Base-by-base conservation (phyloP, 257 asterid species). In the Lithospermum erythrorhizon region DNA sequence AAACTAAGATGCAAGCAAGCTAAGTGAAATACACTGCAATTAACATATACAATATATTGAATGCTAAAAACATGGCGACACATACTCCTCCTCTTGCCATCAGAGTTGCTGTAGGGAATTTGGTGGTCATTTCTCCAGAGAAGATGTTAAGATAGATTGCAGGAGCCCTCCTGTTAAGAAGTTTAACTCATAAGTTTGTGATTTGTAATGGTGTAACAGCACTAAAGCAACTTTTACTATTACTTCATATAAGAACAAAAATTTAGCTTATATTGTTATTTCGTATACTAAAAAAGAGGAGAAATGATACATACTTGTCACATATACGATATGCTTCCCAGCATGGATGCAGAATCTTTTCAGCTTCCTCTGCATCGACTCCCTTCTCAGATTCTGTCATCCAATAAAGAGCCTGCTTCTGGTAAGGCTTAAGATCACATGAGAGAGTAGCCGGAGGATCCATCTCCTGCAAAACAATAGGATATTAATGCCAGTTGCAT, bases 401-500 rank as follows among this genome's bases (percentile, higher is more conserved):
- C 96, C 96, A 88, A 61, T 75, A 75, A 61, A 88, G 90, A 47
- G 96, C 96, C 61, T 88, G 93, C 66, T 88, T 88, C 66, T 88
- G 95, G 66, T 88, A 85, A 48, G 95, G 84, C 81, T 83, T 80
- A 54, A 88, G 79, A 73, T 76, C 70, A 73, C 96, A 88, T 55
- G 69, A 62, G 64, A 88, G 86, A 17, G 80, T 79, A 35, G 70
- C 71, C 1, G 96, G 83, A 32, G 96, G 83, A 64, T 82, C 89
- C 95, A 85, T 80, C 68, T 88, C 95, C 96, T 88, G 58, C 11
- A 66, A 65, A 69, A 66, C 29, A 61, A 11, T 55, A 63, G 54
- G 23, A 19, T 52, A 55, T 21, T 14, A 20, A 41, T 9, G 64
- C 23, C 6, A 52, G 51, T 9, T 23, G 22, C 16, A 35, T 35